Evolutionary conservation across 805 yeast species (phyloP).

Genomic region (Limtongia smithiae): DNA sequence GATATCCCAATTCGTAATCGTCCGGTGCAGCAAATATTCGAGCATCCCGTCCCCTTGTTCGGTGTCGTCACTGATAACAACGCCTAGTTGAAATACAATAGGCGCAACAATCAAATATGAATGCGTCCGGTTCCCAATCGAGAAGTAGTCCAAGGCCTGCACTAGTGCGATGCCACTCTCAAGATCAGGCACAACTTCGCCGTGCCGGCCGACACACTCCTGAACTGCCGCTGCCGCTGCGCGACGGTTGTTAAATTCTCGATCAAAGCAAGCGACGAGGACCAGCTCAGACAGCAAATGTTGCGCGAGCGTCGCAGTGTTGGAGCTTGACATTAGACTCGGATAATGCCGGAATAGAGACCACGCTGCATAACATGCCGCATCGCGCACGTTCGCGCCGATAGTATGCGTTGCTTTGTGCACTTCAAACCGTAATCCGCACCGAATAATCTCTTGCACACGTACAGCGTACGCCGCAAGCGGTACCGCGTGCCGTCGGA

Average conservation of each 20-base stretch:
- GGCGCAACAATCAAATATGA: conserved; percentile 43
- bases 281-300: conserved; percentile 43
- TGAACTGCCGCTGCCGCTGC: conserved; percentile 86
- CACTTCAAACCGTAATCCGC: conserved; percentile 54
- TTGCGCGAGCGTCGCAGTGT: conserved; percentile 22
- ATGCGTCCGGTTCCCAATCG: conserved; percentile 44
- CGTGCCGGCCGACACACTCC: conserved; percentile 74
- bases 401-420: conserved; percentile 47
- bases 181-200: conserved; percentile 32
- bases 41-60: conserved; percentile 22
- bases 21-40: conserved; percentile 37
- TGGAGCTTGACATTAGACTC: conserved; percentile 3
- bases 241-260: conserved; percentile 68
- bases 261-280: conserved; percentile 60
- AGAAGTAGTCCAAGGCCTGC: conserved; percentile 54
- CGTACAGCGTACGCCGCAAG: conserved; percentile 8
- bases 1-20: conserved; percentile 42
- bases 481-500: conserved; percentile 31
- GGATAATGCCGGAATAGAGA: conserved; percentile 51
- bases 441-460: conserved; percentile 18
- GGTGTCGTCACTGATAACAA: not conserved
- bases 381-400: conserved; percentile 74
- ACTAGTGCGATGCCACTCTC: conserved; percentile 43
- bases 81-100: conserved; percentile 24
- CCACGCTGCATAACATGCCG: conserved; percentile 86